phyloP scores from a whole-genome alignment of 225 moss, liverwort and hornwort genomes.

The Pleurozium schreberi region DNA sequence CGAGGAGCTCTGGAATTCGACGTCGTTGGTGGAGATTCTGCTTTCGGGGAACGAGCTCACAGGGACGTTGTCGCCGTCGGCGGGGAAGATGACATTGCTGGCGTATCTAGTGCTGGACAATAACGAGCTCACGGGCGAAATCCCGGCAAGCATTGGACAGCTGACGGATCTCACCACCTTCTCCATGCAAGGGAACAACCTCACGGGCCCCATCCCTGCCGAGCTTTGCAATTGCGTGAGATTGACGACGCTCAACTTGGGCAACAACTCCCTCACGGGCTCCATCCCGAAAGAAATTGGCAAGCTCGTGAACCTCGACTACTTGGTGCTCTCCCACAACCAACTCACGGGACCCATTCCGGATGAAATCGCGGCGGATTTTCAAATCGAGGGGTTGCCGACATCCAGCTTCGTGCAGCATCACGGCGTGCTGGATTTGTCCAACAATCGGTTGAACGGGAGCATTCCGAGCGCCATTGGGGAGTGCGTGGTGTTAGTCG shows the following conservation, averaged over 20 bases:
- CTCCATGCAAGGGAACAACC: conserved; percentile 50
- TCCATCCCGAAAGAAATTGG: conserved; percentile 58
- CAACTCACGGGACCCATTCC: conserved; percentile 60
- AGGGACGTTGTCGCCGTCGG: conserved; percentile 21
- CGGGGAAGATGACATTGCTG: conserved; percentile 17
- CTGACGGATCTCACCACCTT: conserved; percentile 42
- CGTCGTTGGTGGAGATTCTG: conserved; percentile 44
- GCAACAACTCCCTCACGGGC: conserved; percentile 57
- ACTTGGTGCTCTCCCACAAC: conserved; percentile 64
- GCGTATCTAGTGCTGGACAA: conserved; percentile 28
- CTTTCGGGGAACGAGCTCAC: conserved; percentile 37
- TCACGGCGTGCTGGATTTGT: conserved; percentile 36
- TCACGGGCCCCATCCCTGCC: conserved; percentile 47
- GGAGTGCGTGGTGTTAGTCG: conserved; percentile 27
- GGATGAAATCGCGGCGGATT: conserved; percentile 39
- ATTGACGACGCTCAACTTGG: conserved; percentile 71
- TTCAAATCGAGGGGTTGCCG: conserved; percentile 27
- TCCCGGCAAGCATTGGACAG: conserved; percentile 31
- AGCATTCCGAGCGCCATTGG: conserved; percentile 34
- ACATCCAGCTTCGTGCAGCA: conserved; percentile 47
- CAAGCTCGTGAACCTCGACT: conserved; percentile 66
- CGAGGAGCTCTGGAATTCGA: conserved; percentile 65
- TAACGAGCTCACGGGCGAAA: conserved; percentile 29
- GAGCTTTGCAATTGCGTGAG: conserved; percentile 62
- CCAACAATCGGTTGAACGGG: conserved; percentile 23